Evolutionary conservation across 2,329 filamentous ascomycete genomes (phyloP), one percentile per base, ranked within the genome.

Genomic region (Cordyceps farinosa): DNA sequence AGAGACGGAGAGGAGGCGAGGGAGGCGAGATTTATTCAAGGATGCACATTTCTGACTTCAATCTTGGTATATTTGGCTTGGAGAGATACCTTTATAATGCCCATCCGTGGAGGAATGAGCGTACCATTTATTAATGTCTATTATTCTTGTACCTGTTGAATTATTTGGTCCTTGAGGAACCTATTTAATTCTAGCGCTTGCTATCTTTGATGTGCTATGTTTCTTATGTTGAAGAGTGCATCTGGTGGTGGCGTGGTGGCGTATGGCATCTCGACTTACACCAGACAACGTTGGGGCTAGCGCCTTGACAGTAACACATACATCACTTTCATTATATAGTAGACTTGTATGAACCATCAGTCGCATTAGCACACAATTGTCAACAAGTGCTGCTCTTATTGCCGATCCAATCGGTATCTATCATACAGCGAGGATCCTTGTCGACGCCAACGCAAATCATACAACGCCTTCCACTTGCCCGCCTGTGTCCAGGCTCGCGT

Each of bases 391-490:
- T 61, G 34, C 32, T 45, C 38, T 54, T 29, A 44, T 61, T 54
- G 54, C 52, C 52, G 60, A 62, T 56, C 60, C 51, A 56, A 62
- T 55, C 52, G 60, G 42, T 56, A 50, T 60, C 60, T 62, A 62
- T 62, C 60, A 56, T 62, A 52, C 59, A 62, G 60, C 60, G 15
- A 50, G 42, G 22, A 30, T 11, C 32, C 30, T 55, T 56, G 60
- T 47, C 45, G 34, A 62, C 51, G 13, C 34, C 48, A 32, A 34
- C 44, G 44, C 52, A 62, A 55, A 42, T 62, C 60, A 54, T 62
- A 55, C 52, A 62, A 51, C 44, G 51, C 52, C 52, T 52, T 48
- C 60, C 42, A 54, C 56, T 50, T 59, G 56, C 56, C 54, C 56
- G 56, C 58, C 38, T 40, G 56, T 44, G n/a, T 50, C 36, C 56